These are phyloP conservation scores for Bertia moriformis DNA, from an alignment of 2,329 filamentous ascomycete species.

Conservation along the genomic window DNA sequence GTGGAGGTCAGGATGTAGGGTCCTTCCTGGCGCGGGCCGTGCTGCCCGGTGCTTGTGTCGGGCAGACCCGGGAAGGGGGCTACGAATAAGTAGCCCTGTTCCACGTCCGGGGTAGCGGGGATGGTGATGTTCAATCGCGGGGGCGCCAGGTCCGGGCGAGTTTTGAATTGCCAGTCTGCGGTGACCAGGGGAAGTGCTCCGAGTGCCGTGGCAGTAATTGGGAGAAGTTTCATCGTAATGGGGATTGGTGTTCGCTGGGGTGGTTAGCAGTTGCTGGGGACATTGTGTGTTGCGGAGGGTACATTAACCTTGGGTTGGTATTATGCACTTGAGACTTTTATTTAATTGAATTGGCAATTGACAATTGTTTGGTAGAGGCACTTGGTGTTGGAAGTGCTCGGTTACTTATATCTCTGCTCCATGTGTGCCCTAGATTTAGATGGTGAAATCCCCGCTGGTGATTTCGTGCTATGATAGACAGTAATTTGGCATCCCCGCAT, in stretches of 20 bases:
- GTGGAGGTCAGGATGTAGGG: slow-evolving; percentile 39
- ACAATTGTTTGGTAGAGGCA: no score
- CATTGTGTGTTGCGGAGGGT: not conserved
- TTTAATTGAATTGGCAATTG: no score
- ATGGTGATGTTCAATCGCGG: slow-evolving; percentile 28
- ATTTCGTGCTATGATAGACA: no score
- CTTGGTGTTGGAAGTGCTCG: no score
- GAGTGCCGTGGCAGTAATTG: not conserved
- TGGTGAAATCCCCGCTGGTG: no score
- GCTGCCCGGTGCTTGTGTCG: slow-evolving; percentile 20
- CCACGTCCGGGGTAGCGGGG: slow-evolving; percentile 20
- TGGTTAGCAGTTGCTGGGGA: not conserved
- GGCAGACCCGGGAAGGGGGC: slow-evolving; percentile 19
- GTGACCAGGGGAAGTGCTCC: slow-evolving; percentile 2
- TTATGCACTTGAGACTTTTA: not conserved
- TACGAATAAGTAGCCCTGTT: slow-evolving; percentile 27
- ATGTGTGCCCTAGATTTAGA: no score
- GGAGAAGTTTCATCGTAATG: not conserved
- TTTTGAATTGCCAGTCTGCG: slow-evolving; percentile 30
- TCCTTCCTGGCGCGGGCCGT: slow-evolving; percentile 32
- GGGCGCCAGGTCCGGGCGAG: slow-evolving; percentile 27
- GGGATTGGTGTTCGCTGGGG: not conserved
- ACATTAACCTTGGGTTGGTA: not conserved
- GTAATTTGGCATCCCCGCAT: no score
- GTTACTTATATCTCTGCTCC: no score